Base-by-base conservation (phyloP, 1,284 basidiomycete genomes). In the Trichosporon faecale region DNA sequence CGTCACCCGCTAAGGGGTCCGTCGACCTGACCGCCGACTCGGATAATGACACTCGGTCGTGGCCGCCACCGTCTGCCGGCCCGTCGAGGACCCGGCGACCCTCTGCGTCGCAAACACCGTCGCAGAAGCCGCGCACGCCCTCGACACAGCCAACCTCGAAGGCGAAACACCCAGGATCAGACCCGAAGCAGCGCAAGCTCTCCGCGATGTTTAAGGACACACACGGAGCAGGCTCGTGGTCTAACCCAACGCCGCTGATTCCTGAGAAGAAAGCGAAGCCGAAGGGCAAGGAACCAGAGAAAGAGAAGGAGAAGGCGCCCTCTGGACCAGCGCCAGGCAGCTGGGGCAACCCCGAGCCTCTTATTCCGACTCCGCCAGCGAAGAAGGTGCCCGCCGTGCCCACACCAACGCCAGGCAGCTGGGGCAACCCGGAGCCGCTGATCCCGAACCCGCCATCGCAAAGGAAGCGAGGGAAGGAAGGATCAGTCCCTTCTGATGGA, bases 401-500 rank as follows among this genome's bases (percentile, higher is more conserved):
- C 25, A 37, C 7, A 9, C 35, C 35, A 14, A 60, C 49, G 31
- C 68, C 49, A 9, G 72, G 72, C 27, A 27, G 64, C 21, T 73
- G 72, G 72, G 70, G 64, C n/a, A 73, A 73, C 57, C 52, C 61
- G 18, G 67, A 69, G 18, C 72, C 66, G 1, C 27, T 71, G 23
- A 25, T 64, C 2, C 40, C 40, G 16, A 44, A 44, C 18, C 40
- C 40, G 2, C 16, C 40, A 21, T 63, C 4, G 2, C 65, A 44
- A 2, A 29, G 44, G 9, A 60, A 63, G 29, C 46, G 46, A 12
- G 16, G 18, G 52, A 57, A 57, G 25, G 52, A 25, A 27, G 23
- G 9, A 6, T 25, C 33, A 2, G n/a, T 25, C 12, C 21, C 63
- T 1, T 64, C 63, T 9, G 64, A 44, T 2, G 23, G 14, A 0